Conservation (phyloP, 75 land plant species). For the Adiantum capillusveneris region DNA sequence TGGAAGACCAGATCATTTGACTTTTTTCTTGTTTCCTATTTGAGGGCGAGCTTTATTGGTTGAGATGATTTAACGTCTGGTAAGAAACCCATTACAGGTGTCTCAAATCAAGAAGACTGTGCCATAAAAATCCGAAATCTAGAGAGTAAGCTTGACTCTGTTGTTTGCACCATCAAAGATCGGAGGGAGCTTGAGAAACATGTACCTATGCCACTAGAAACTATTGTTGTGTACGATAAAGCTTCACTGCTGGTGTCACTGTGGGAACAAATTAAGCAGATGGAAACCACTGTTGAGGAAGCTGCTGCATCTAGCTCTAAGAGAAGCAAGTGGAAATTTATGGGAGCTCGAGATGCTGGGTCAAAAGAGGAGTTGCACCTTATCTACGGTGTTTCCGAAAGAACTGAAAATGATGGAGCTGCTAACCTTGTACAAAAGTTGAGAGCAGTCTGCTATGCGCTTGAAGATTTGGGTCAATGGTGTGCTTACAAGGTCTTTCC, state of each 20-base stretch:
- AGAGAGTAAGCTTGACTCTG: constrained; percentile 88
- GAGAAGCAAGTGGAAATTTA: constrained; percentile 95
- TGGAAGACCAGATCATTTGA: neutral
- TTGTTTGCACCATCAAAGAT: constrained; percentile 93
- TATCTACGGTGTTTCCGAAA: constrained; percentile 96
- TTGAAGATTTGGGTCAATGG: constrained; percentile 98
- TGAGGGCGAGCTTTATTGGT: neutral
- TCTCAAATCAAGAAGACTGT: constrained; percentile 97
- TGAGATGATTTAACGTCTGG: no score
- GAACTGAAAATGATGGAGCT: constrained; percentile 99
- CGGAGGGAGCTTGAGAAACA: constrained; percentile 92
- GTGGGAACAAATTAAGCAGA: constrained; percentile 91
- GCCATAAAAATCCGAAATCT: constrained; percentile 96
- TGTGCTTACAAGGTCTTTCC: constrained; percentile 94
- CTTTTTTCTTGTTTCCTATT: neutral
- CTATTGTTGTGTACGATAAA: constrained; percentile 87
- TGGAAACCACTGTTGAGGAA: constrained; percentile 76
- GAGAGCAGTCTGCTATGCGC: constrained; percentile 86
- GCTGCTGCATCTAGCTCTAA: constrained; percentile 82
- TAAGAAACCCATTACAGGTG: constrained; percentile 46
- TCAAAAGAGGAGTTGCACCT: constrained; percentile 85
- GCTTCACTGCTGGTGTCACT: constrained; percentile 78
- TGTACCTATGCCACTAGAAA: constrained; percentile 96
- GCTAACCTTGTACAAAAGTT: constrained; percentile 86
- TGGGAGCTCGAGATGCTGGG: constrained; percentile 99